phyloP scores from a whole-genome alignment of 164 flowering plant species.

The Chimonanthus salicifolius region DNA sequence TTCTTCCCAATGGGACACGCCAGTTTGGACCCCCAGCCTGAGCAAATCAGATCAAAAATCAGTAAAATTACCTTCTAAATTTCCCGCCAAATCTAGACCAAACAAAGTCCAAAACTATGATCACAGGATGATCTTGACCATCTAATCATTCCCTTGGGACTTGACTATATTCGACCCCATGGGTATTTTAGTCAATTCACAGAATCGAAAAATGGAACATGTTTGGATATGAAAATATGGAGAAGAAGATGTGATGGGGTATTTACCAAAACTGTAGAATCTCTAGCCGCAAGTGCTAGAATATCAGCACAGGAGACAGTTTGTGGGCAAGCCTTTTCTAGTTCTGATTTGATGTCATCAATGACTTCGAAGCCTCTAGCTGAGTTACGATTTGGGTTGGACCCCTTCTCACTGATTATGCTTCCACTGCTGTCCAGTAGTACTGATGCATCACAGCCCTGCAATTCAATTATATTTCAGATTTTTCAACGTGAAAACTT shows the following conservation, averaged over 20 bases:
- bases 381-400: constrained; percentile 70
- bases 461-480: constrained; percentile 2
- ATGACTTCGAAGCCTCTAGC: constrained; percentile 84
- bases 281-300: constrained; percentile 84
- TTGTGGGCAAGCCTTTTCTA: constrained; percentile 81
- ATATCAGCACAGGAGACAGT: constrained; percentile 97
- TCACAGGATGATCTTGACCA: neutral
- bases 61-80: no score
- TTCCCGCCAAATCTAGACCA: no score
- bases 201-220: neutral
- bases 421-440: constrained; percentile 64
- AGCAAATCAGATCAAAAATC: neutral
- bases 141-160: neutral
- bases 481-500: neutral
- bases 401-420: constrained; percentile 68
- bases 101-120: no score
- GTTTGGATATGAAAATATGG: neutral
- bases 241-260: neutral
- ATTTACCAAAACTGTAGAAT: constrained; percentile 69
- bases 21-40: constrained; percentile 89
- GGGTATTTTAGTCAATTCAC: neutral
- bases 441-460: constrained; percentile 94
- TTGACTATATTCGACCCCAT: neutral
- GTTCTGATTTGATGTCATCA: constrained; percentile 74
- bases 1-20: constrained; percentile 95